Evolutionary conservation across 2,329 filamentous ascomycete genomes (phyloP), one percentile per base, ranked within the genome.

Genomic region (Hirsutella thompsonii): DNA sequence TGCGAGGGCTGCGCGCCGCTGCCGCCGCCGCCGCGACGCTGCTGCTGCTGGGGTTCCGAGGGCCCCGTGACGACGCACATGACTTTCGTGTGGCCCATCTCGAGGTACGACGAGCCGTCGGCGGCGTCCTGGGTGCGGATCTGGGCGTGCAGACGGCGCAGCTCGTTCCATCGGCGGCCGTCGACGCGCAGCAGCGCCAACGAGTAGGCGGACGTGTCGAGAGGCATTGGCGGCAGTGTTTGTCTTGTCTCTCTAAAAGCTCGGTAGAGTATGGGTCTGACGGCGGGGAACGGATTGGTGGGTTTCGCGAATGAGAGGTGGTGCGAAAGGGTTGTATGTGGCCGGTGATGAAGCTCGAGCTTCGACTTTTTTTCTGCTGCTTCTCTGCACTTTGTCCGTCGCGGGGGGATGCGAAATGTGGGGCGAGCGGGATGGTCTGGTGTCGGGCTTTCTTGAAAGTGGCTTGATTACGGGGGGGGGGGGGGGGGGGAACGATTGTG

Each of bases 41-140:
- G 52, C 23, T 57, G 55, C 45, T 52, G 50, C 45, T 62, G 62
- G 40, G 65, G 63, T 62, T 98, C 92, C 30, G 76, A 78, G 0
- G 92, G 92, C 0, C 92, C 92, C 2, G 81, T 79, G 37, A 98
- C 81, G 20, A 89, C 87, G 63, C 90, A 95, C 64, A 96, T 85
- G 51, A 98, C 82, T 58, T 94, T 92, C 19, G 92, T 98, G 64
- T 96, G 94, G 53, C 92, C 92, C 81, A 94, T 94, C 59, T 94
- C 87, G 44, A 96, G 78, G 63, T 94, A 94, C 46, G 83, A 86
- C 36, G 85, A 94, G 29, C 92, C 92, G 53, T 96, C 92, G 42
- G 89, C 88, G 38, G 89, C 83, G 45, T 89, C 82, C 62, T 95
- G 92, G 1, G 88, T 95, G 46, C 83, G 84, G 56, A 98, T 88